Evolutionary conservation across 495 filamentous ascomycete genomes (phyloP).

Genomic region (Lasiosphaeris hirsuta): DNA sequence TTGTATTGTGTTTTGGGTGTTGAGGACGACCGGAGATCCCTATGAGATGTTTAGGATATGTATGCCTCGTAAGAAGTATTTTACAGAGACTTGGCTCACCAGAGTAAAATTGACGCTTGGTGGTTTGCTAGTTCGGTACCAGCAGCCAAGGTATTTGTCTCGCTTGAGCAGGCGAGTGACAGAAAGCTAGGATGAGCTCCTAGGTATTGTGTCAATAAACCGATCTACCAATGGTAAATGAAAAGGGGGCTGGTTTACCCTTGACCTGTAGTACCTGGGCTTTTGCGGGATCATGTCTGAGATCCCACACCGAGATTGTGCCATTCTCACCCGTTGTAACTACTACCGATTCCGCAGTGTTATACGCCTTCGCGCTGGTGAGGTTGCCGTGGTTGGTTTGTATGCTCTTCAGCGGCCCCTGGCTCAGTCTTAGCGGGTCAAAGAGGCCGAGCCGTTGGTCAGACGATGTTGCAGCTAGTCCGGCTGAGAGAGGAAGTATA

Average conservation of each 20-base stretch:
- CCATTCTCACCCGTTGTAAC: constrained; percentile 64
- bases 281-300: constrained; percentile 37
- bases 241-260: constrained; percentile 41
- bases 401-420: constrained; percentile 40
- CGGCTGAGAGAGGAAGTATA: constrained; percentile 42
- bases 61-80: neutral
- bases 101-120: constrained; percentile 70
- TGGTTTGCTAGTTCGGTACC: constrained; percentile 76
- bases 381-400: constrained; percentile 51
- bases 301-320: constrained; percentile 55
- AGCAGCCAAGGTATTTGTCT: constrained; percentile 60
- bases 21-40: constrained; percentile 63
- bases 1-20: constrained; percentile 60
- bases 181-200: constrained; percentile 52
- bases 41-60: constrained; percentile 28
- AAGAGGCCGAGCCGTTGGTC: constrained; percentile 56
- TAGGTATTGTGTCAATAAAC: constrained; percentile 11
- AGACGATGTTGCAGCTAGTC: constrained; percentile 48
- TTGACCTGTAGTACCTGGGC: constrained; percentile 36
- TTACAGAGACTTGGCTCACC: constrained; percentile 46
- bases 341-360: constrained; percentile 39
- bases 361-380: constrained; percentile 52
- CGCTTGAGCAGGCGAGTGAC: constrained; percentile 62
- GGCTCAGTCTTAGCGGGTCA: constrained; percentile 44
- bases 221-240: neutral